These are phyloP conservation scores for Aphanomyces euteiches DNA, from an alignment of 352 stramenopile species.

Conservation along the genomic window DNA sequence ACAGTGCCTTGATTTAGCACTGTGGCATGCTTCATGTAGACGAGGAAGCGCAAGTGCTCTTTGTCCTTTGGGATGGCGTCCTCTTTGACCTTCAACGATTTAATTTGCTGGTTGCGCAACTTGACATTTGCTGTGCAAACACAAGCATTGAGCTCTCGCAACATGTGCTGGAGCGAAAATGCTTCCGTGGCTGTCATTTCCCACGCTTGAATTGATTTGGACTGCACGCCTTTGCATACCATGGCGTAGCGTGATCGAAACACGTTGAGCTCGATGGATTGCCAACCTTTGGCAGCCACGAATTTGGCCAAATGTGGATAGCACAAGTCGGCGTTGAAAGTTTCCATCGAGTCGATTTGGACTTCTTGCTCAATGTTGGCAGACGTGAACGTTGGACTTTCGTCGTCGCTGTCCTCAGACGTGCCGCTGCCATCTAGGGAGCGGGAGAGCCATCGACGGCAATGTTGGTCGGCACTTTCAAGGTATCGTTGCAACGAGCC, in stretches of 20 bases:
- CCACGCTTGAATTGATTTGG: slow-evolving; percentile 23
- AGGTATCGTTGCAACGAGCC: slow-evolving; percentile 28
- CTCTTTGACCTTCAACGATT: slow-evolving; percentile 7
- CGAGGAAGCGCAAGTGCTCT: slow-evolving; percentile 24
- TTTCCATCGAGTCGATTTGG: background rate
- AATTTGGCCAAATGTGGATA: slow-evolving; percentile 27
- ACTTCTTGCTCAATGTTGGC: slow-evolving; percentile 17
- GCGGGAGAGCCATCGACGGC: slow-evolving; percentile 16
- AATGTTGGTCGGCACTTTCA: slow-evolving; percentile 26
- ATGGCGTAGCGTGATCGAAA: slow-evolving; percentile 25
- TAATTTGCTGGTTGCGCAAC: slow-evolving; percentile 17
- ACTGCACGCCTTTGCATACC: slow-evolving; percentile 22
- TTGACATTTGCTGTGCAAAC: slow-evolving; percentile 14
- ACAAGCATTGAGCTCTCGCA: slow-evolving; percentile 19
- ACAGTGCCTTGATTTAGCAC: slow-evolving; percentile 18
- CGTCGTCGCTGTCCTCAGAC: slow-evolving; percentile 1
- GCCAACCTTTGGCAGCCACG: slow-evolving; percentile 23
- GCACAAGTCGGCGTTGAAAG: slow-evolving; percentile 24
- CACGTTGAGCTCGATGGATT: slow-evolving; percentile 29
- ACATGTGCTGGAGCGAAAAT: slow-evolving; percentile 23
- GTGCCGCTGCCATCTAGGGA: slow-evolving; percentile 15
- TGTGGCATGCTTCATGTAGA: slow-evolving; percentile 26
- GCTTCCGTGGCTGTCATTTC: slow-evolving; percentile 4
- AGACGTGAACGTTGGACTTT: background rate
- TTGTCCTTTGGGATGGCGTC: slow-evolving; percentile 13